Evolutionary conservation across 306 rosid species (phyloP), one percentile per base, ranked within the genome.

Genomic region (Quercus ilex): DNA sequence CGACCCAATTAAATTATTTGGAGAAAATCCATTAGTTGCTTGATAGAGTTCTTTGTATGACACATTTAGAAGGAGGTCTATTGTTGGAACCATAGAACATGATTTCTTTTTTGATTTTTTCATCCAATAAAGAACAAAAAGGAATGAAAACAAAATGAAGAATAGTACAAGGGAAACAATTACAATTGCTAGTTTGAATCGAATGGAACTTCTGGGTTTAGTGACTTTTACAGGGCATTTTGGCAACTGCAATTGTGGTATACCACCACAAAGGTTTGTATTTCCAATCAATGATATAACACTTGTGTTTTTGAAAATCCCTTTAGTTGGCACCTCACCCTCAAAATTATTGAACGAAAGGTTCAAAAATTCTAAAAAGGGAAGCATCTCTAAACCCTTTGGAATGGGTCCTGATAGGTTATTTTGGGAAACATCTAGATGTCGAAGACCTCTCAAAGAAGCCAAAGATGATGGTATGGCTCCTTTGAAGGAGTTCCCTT

Each of bases 311-410:
- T 0, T 2, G 25, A 90, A 87, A 3, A 69, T 74, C 11, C 89
- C 91, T 38, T 67, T 5, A 3, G 31, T 77, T 64, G 87, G 87
- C 0, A 89, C 89, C 58, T 79, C 88, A 2, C 93, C 91, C 15
- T 82, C 88, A 23, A 87, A 68, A 35, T 51, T 55, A 67, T 85
- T 90, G 43, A 75, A 87, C 1, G 91, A 89, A 38, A 83, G 41
- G 78, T 85, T 85, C 77, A 89, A 28, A 68, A 77, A 65, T 2
- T 30, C 4, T 11, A 85, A 67, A 17, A 41, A 9, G 2, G 33
- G 19, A 43, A 87, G 43, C 2, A 79, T 73, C 4, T 85, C 69
- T 1, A 87, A 1, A 41, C 2, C 77, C 25, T 57, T 4, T 21
- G 86, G 91, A 78, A 87, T 75, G 19, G 79, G 1, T 31, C 90